Evolutionary conservation across 371 early-diverging fungal genomes (phyloP).

Genomic region (Syncephalastrum racemosum): DNA sequence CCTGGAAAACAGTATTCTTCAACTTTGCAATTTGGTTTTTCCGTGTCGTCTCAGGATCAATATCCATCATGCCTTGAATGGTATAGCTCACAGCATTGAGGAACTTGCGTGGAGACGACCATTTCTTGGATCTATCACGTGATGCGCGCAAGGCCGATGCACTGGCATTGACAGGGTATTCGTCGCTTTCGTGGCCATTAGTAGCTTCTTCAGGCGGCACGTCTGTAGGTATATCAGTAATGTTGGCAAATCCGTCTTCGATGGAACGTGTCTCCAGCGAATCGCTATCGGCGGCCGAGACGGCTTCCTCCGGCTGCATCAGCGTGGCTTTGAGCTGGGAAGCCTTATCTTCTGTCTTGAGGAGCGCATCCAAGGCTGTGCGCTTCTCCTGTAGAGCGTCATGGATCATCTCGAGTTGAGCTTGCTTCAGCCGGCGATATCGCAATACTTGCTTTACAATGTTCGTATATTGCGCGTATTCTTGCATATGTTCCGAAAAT

Average conservation of each 20-base stretch:
- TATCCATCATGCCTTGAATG: conserved; percentile 87
- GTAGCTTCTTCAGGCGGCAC: conserved; percentile 6
- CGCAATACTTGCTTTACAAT: conserved; percentile 76
- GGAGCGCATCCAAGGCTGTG: conserved; percentile 59
- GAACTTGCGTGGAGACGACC: conserved; percentile 51
- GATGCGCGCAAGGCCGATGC: conserved; percentile 36
- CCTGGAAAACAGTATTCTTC: conserved; percentile 67
- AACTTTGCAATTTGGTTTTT: conserved; percentile 80
- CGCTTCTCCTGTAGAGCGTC: conserved; percentile 72
- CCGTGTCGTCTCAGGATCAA: conserved; percentile 88
- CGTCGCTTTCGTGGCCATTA: conserved; percentile 1
- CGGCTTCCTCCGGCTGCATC: background rate
- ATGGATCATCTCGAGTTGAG: conserved; percentile 75
- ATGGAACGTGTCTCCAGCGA: conserved; percentile 38
- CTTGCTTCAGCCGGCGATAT: conserved; percentile 79
- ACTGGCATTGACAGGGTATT: conserved; percentile 35
- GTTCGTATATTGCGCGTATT: conserved; percentile 79
- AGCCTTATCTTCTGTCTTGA: conserved; percentile 58
- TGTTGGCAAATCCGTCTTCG: conserved; percentile 39
- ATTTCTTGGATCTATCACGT: conserved; percentile 42
- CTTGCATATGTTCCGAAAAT: conserved; percentile 79
- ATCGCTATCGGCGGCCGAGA: background rate
- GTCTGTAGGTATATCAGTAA: conserved; percentile 11
- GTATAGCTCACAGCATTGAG: conserved; percentile 65
- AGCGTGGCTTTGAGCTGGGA: conserved; percentile 46